A percentile compares a stretch with the other conserved stretches of the same genome.
Conservation (phyloP, 139 green algal genomes). For the Deuterostichococcus epilithicus region DNA sequence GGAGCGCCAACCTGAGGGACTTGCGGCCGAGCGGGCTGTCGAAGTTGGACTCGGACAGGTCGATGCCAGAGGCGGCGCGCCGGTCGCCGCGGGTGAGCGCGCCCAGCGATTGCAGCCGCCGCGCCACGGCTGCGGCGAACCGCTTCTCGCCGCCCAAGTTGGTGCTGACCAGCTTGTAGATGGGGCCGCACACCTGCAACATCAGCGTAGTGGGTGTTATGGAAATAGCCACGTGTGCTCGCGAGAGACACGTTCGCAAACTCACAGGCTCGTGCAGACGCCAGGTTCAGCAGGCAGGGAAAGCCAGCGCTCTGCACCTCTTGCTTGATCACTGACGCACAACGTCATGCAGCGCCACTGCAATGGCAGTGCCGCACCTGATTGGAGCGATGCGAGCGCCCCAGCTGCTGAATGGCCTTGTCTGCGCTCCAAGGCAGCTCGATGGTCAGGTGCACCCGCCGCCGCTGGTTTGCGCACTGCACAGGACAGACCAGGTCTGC, state of each 20-base stretch:
- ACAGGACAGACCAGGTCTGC: too few species aligned
- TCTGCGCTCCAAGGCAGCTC: slow-evolving; percentile 89
- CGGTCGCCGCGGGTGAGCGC: slow-evolving; percentile 87
- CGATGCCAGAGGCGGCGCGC: slow-evolving; percentile 66
- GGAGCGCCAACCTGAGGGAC: slow-evolving; percentile 35
- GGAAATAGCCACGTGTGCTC: too few species aligned
- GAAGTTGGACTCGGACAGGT: slow-evolving; percentile 70
- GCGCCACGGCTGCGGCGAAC: slow-evolving; percentile 81
- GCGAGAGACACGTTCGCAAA: too few species aligned
- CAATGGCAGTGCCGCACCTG: slow-evolving; percentile 17
- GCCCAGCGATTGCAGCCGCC: slow-evolving; percentile 71
- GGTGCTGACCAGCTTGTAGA: slow-evolving; percentile 73
- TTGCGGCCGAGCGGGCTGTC: slow-evolving; percentile 60
- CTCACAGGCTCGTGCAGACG: too few species aligned
- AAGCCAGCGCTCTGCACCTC: too few species aligned
- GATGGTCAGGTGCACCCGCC: slow-evolving; percentile 81
- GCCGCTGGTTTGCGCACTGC: slow-evolving; percentile 35
- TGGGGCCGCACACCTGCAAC: slow-evolving; percentile 32
- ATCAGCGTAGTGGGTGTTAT: too few species aligned
- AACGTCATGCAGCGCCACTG: too few species aligned
- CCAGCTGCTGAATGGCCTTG: slow-evolving; percentile 92
- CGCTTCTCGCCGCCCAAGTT: slow-evolving; percentile 79
- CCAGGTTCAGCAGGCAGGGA: too few species aligned
- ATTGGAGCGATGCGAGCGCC: slow-evolving; percentile 46
- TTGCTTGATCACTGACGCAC: too few species aligned